Percentiles rank a stretch among this genome's conserved stretches.
phyloP scores from a whole-genome alignment of 2,329 filamentous ascomycete genomes.

The Knufia petricola region DNA sequence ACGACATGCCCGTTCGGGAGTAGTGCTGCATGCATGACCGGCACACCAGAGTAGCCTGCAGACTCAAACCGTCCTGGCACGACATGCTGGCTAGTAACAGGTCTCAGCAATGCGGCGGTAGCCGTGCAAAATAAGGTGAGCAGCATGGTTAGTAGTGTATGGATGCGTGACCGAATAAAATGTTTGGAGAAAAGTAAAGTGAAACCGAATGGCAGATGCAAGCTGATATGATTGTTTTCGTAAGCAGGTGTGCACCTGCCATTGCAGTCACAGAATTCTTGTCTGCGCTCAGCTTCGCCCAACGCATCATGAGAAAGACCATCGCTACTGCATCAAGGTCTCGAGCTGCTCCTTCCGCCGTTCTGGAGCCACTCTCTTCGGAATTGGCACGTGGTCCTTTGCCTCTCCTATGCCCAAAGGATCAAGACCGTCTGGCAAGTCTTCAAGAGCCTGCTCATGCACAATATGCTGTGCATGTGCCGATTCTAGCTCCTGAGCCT shows the following conservation, averaged over 20 bases:
- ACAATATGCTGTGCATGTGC: slow-evolving; percentile 2
- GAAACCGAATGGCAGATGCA: too few relatives aligned
- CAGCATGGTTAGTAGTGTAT: background rate
- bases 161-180: background rate
- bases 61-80: slow-evolving; percentile 31
- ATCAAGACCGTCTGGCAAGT: slow-evolving; percentile 19
- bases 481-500: slow-evolving; percentile 2
- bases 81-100: slow-evolving; percentile 32
- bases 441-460: slow-evolving; percentile 4
- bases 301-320: background rate
- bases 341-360: slow-evolving; percentile 21
- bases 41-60: slow-evolving; percentile 50
- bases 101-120: slow-evolving; percentile 8
- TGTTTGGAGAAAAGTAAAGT: background rate
- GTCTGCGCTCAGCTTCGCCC: background rate
- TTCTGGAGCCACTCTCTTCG: slow-evolving; percentile 14
- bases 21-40: slow-evolving; percentile 50
- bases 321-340: slow-evolving; percentile 16
- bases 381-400: slow-evolving; percentile 17
- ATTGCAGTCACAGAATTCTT: background rate
- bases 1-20: slow-evolving; percentile 51
- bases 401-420: slow-evolving; percentile 22
- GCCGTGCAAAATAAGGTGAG: background rate
- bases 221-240: too few relatives aligned
- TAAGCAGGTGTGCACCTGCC: background rate